Conservation (phyloP, 768 basidiomycete species). For the Tulasnella sp. region DNA sequence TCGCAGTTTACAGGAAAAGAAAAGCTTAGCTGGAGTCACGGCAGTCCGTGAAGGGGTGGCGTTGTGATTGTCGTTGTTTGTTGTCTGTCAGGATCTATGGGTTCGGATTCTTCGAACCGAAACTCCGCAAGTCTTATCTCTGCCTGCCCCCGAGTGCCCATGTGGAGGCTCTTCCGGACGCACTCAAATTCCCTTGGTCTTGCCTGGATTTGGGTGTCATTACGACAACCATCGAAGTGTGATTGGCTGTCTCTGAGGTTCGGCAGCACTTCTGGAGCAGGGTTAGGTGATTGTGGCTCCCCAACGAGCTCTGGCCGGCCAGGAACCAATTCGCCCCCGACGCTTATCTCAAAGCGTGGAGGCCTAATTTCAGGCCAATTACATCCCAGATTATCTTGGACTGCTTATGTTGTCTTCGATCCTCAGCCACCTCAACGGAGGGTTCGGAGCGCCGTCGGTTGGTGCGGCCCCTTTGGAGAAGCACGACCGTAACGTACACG, state of each 20-base stretch:
- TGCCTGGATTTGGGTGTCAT: background rate
- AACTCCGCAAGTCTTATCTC: background rate
- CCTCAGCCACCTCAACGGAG: background rate
- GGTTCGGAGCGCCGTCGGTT: background rate
- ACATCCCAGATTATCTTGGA: background rate
- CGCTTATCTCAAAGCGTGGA: background rate
- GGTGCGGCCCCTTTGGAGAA: background rate
- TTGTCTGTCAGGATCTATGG: background rate
- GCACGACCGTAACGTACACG: background rate
- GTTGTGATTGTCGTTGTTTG: background rate
- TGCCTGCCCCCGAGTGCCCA: background rate
- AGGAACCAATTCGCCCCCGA: background rate
- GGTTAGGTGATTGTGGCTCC: background rate
- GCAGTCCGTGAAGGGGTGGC: background rate
- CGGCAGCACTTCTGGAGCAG: background rate
- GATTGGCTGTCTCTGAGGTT: background rate
- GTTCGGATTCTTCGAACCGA: background rate
- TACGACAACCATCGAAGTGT: background rate
- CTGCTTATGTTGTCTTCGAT: background rate
- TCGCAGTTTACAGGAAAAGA: conserved; percentile 44
- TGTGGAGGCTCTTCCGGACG: background rate
- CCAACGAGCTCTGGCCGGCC: background rate
- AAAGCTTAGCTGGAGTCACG: conserved; percentile 14
- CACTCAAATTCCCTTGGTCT: background rate
- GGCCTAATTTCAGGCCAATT: background rate